A percentile compares a stretch with the other conserved stretches of the same genome.
phyloP scores from a whole-genome alignment of 805 yeast species.

The Ogataea kodamae region DNA sequence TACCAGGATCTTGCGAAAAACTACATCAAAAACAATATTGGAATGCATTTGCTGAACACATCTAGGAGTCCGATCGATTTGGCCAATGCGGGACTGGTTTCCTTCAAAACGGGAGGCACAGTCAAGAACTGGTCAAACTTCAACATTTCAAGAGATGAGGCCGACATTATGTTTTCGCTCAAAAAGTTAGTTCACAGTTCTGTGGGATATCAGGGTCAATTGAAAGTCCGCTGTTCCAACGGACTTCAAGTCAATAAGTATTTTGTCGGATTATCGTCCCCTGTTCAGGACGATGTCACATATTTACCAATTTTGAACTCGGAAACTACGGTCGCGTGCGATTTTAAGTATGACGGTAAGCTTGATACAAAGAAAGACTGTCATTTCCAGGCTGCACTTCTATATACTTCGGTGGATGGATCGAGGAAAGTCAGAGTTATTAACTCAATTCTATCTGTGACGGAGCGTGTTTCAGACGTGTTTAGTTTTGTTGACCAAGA shows the following conservation, averaged over 20 bases:
- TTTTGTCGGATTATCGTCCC: constrained; percentile 54
- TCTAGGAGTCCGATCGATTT: constrained; percentile 63
- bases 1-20: constrained; percentile 59
- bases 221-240: constrained; percentile 81
- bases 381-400: constrained; percentile 85
- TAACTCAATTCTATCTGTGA: constrained; percentile 77
- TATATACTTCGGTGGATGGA: constrained; percentile 79
- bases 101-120: constrained; percentile 67
- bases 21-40: constrained; percentile 56
- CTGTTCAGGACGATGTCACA: constrained; percentile 52
- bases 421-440: constrained; percentile 80
- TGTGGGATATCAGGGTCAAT: constrained; percentile 73
- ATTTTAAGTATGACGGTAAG: constrained; percentile 74
- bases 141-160: constrained; percentile 64
- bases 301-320: constrained; percentile 60
- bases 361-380: constrained; percentile 69
- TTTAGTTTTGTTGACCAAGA: constrained; percentile 81
- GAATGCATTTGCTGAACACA: constrained; percentile 73
- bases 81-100: constrained; percentile 64
- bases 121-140: constrained; percentile 65
- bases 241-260: constrained; percentile 80
- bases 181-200: constrained; percentile 47
- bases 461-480: constrained; percentile 67
- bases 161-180: constrained; percentile 56
- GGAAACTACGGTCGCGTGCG: constrained; percentile 65